Percentiles rank a stretch among this genome's conserved stretches.
Evolutionary conservation across 176 grass and related monocot species (phyloP).

Genomic region (Lolium perenne): DNA sequence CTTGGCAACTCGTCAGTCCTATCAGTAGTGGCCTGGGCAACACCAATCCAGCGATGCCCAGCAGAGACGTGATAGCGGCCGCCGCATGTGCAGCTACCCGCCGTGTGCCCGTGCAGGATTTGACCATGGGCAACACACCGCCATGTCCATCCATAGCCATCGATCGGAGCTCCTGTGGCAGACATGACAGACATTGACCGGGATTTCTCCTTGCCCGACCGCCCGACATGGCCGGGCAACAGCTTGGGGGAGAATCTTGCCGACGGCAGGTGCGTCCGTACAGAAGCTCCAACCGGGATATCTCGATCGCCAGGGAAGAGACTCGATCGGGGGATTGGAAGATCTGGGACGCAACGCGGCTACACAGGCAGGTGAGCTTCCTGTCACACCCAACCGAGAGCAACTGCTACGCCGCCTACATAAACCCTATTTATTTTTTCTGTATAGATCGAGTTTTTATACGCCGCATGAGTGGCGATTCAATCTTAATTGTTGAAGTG

Average conservation of each 20-base stretch:
- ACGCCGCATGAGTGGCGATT: not conserved
- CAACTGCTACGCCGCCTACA: not conserved
- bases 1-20: not conserved
- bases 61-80: not conserved
- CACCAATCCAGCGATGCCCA: not conserved
- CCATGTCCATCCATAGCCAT: slow-evolving; percentile 8
- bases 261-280: slow-evolving; percentile 5
- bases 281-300: slow-evolving; percentile 4
- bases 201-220: slow-evolving; percentile 15
- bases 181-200: not conserved
- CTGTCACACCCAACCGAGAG: not conserved
- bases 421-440: not conserved
- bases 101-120: not conserved
- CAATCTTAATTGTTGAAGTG: not conserved
- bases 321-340: not conserved
- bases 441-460: too few relatives aligned
- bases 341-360: slow-evolving; percentile 6
- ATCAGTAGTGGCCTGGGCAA: not conserved
- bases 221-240: not conserved
- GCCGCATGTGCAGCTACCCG: not conserved
- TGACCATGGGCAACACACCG: not conserved
- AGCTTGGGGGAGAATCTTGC: slow-evolving; percentile 37
- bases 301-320: slow-evolving; percentile 22
- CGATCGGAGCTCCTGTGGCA: not conserved
- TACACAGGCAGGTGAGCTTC: not conserved